Conservation (phyloP, 352 stramenopile species). For the Thraustochytrium striatum region DNA sequence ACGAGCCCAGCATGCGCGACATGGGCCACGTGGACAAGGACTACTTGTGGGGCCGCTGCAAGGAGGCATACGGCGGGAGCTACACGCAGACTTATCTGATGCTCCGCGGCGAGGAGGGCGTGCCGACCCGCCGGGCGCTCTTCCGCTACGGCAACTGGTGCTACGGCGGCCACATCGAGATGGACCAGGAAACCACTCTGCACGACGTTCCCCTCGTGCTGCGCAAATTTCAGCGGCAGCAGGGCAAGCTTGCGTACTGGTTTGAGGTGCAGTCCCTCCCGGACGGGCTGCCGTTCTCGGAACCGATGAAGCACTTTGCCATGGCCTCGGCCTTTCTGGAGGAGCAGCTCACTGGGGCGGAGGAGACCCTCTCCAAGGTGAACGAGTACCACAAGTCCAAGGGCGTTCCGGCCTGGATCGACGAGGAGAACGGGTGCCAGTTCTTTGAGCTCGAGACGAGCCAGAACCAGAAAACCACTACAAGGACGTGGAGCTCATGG, state of each 20-base stretch:
- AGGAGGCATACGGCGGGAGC: constrained; percentile 47
- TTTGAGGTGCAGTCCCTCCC: constrained; percentile 49
- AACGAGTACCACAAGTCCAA: constrained; percentile 50
- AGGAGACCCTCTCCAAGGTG: constrained; percentile 30
- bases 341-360: constrained; percentile 20
- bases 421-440: constrained; percentile 46
- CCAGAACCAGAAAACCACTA: constrained; percentile 23
- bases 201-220: constrained; percentile 46
- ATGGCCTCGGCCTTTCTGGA: constrained; percentile 48
- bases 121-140: neutral
- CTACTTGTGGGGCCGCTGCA: constrained; percentile 40
- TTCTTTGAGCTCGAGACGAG: constrained; percentile 47
- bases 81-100: constrained; percentile 51
- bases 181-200: constrained; percentile 43
- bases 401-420: constrained; percentile 17
- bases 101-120: constrained; percentile 7
- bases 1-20: neutral
- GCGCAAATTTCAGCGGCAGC: constrained; percentile 50
- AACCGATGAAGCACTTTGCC: constrained; percentile 40
- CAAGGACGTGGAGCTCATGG: constrained; percentile 47
- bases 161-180: constrained; percentile 43
- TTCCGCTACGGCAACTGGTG: constrained; percentile 51
- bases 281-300: constrained; percentile 35
- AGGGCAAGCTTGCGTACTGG: constrained; percentile 49
- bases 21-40: constrained; percentile 22